Percentiles rank a stretch among this genome's conserved stretches.
Evolutionary conservation across 2,329 filamentous ascomycete species (phyloP).

Genomic region (Xylaria sp.): DNA sequence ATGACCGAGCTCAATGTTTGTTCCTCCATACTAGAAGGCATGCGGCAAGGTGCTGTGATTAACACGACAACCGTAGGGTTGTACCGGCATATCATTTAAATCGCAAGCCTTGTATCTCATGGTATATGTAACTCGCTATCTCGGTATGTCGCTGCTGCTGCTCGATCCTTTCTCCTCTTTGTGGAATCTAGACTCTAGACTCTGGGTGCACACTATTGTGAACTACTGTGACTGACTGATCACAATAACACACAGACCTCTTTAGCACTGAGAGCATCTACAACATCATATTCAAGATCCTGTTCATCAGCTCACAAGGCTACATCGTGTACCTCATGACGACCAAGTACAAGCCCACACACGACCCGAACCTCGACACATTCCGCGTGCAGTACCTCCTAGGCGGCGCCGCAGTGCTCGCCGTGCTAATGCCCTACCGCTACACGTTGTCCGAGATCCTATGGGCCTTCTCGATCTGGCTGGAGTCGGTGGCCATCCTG

Average conservation of each 20-base stretch:
- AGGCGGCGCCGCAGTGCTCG: slow-evolving; percentile 80
- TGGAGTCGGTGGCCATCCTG: slow-evolving; percentile 95
- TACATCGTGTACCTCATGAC: slow-evolving; percentile 99
- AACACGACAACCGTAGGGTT: slow-evolving; percentile 73
- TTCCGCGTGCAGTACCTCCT: slow-evolving; percentile 97
- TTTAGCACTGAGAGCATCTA: slow-evolving; percentile 87
- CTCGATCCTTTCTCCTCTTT: background rate
- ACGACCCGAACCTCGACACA: slow-evolving; percentile 96
- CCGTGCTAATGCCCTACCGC: slow-evolving; percentile 84
- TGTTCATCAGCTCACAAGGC: slow-evolving; percentile 89
- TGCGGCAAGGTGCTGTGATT: slow-evolving; percentile 37
- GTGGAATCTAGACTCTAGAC: background rate
- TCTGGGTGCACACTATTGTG: background rate
- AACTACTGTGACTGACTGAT: slow-evolving; percentile 11
- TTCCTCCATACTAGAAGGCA: slow-evolving; percentile 32
- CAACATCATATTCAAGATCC: slow-evolving; percentile 94
- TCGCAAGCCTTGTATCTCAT: slow-evolving; percentile 95
- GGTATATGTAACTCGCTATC: slow-evolving; percentile 93
- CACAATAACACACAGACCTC: slow-evolving; percentile 68
- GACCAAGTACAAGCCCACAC: slow-evolving; percentile 95
- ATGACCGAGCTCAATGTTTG: slow-evolving; percentile 92
- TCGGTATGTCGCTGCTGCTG: slow-evolving; percentile 65
- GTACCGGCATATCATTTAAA: slow-evolving; percentile 98
- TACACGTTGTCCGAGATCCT: slow-evolving; percentile 88
- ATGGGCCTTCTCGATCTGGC: slow-evolving; percentile 98